Evolutionary conservation across 441 rosid genomes (phyloP), one percentile per base, ranked within the genome.

Genomic region (Populus tomentosa): DNA sequence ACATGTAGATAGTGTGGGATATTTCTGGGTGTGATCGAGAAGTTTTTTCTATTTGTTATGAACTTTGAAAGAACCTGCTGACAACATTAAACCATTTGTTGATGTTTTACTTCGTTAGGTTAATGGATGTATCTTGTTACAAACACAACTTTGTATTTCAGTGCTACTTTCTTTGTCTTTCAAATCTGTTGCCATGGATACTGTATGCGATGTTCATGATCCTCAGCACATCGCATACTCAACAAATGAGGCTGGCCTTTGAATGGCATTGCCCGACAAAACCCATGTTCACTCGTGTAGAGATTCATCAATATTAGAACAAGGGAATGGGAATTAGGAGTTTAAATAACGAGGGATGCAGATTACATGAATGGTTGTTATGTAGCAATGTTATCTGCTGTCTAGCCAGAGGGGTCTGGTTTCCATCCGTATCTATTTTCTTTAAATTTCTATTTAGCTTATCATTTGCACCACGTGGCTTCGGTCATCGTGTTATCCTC

Each of bases 1-100:
- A 76, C 83, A 69, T 88, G 96, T 91, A 88, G 92, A 91, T 91
- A 86, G 79, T 67, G 80, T 78, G 81, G 75, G 76, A 71, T 81
- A 72, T 82, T 78, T 80, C 65, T 77, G 72, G 72, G 76, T 82
- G 75, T 67, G 72, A 78, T 76, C 71, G 63, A 68, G 73, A 64
- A 70, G 74, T 30, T 69, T 62, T n/a, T 79, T 50, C 67, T 77
- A 82, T 65, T 71, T 64, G 21, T 64, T 33, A 46, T 6, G 56
- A 10, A 71, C 33, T 70, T 28, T 11, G 23, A 50, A n/a, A 26
- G 40, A 35, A 73, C 63, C 73, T 28, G 63, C 53, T 64, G 18
- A 64, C 66, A 30, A 30, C 32, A 30, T 30, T 30, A 30, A 30
- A 30, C 32, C 32, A 30, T 30, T 30, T 30, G 32, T 30, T 30